Evolutionary conservation across 1,284 basidiomycete genomes (phyloP).

Genomic region (Ceratobasidium sp.): DNA sequence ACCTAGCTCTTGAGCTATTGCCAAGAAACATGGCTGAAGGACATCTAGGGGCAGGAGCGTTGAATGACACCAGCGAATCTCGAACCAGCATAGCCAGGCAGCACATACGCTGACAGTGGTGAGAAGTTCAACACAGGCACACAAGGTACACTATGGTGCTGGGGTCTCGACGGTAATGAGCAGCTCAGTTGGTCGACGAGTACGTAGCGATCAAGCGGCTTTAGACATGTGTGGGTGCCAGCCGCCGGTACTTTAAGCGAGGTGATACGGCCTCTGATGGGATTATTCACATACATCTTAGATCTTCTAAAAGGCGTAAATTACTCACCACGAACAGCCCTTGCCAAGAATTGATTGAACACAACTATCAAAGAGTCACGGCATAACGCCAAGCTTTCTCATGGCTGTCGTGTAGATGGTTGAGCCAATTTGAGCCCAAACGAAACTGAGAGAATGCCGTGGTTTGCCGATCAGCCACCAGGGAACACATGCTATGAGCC

Average conservation of each 20-base stretch:
- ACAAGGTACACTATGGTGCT: slow-evolving; percentile 1
- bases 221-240: slow-evolving; percentile 2
- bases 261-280: neutral
- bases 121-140: slow-evolving; percentile 9
- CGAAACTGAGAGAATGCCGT: neutral
- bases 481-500: neutral
- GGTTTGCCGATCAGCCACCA: neutral
- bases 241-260: neutral
- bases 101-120: slow-evolving; percentile 7
- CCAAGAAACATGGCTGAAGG: neutral
- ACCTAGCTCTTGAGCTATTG: neutral
- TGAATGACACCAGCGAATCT: neutral
- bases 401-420: neutral
- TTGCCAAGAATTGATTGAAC: neutral
- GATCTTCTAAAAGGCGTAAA: neutral
- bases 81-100: neutral
- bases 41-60: neutral
- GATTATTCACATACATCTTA: neutral
- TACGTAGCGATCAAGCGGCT: neutral
- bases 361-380: neutral
- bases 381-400: neutral
- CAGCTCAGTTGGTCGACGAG: slow-evolving; percentile 1
- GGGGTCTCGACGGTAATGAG: neutral
- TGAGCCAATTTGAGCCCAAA: neutral
- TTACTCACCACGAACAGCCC: neutral